Evolutionary conservation across 2,329 filamentous ascomycete species (phyloP).

Genomic region (Beauveria asiatica): DNA sequence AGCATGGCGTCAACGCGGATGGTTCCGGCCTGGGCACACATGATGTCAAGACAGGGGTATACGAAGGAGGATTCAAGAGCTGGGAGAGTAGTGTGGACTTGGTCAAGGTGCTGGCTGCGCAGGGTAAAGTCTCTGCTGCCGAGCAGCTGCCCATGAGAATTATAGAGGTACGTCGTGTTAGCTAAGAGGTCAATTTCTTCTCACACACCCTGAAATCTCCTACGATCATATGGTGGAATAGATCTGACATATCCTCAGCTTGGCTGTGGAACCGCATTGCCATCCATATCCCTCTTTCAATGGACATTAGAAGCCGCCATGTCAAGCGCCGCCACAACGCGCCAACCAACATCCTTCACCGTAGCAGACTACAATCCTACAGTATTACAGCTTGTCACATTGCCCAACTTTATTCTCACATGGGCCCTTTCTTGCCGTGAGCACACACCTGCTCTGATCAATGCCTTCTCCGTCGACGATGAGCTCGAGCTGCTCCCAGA

Average conservation of each 20-base stretch:
- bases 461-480: constrained; percentile 41
- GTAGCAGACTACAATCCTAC: constrained; percentile 74
- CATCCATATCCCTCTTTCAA: constrained; percentile 62
- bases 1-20: constrained; percentile 24
- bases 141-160: constrained; percentile 32
- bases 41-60: constrained; percentile 73
- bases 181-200: too few species aligned
- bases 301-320: constrained; percentile 31
- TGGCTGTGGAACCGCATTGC: constrained; percentile 70
- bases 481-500: constrained; percentile 57
- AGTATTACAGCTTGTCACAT: constrained; percentile 67
- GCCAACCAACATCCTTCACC: constrained; percentile 45
- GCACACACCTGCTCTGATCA: constrained; percentile 29
- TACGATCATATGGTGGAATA: background rate
- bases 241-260: constrained; percentile 39
- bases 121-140: constrained; percentile 27
- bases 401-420: constrained; percentile 68
- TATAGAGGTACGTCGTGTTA: constrained; percentile 44
- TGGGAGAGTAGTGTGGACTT: constrained; percentile 82
- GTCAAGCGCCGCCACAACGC: background rate
- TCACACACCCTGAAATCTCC: background rate
- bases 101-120: constrained; percentile 53
- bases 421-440: constrained; percentile 47
- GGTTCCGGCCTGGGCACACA: constrained; percentile 53
- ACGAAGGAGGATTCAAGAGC: constrained; percentile 83